Evolutionary conservation across 805 yeast genomes (phyloP).

Genomic region (Saitoella complicata): DNA sequence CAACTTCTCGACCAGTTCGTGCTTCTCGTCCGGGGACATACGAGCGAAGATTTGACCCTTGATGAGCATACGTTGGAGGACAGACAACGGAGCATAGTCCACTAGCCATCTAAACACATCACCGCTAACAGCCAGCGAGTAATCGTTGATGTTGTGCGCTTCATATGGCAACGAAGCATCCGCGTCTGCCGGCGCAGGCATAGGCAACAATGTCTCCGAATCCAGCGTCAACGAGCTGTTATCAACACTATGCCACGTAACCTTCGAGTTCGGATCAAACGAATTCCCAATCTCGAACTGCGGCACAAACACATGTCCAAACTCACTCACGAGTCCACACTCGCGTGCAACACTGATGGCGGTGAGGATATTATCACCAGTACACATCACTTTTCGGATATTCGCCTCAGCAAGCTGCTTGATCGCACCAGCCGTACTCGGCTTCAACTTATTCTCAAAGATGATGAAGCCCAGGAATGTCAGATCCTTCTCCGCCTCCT

Average conservation of each 20-base stretch:
- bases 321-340: constrained; percentile 45
- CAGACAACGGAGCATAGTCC: constrained; percentile 28
- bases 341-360: constrained; percentile 88
- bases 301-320: constrained; percentile 45
- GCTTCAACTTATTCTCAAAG: constrained; percentile 80
- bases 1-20: constrained; percentile 77
- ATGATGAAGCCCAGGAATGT: constrained; percentile 75
- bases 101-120: constrained; percentile 72
- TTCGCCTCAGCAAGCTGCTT: constrained; percentile 45
- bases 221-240: constrained; percentile 39
- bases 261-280: constrained; percentile 6
- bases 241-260: constrained; percentile 28
- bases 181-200: neutral
- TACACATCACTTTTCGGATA: constrained; percentile 83
- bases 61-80: constrained; percentile 25
- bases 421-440: constrained; percentile 47
- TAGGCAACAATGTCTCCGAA: constrained; percentile 32
- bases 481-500: constrained; percentile 49
- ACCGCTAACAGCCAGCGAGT: constrained; percentile 76
- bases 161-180: constrained; percentile 5
- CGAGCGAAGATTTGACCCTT: constrained; percentile 74
- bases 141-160: constrained; percentile 29
- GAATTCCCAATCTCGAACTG: constrained; percentile 26
- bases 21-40: constrained; percentile 98
- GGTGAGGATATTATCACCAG: constrained; percentile 90